Percentiles rank a stretch among this genome's conserved stretches.
Conservation (phyloP, 106 monocot species). For the Dioscorea dumetorum region DNA sequence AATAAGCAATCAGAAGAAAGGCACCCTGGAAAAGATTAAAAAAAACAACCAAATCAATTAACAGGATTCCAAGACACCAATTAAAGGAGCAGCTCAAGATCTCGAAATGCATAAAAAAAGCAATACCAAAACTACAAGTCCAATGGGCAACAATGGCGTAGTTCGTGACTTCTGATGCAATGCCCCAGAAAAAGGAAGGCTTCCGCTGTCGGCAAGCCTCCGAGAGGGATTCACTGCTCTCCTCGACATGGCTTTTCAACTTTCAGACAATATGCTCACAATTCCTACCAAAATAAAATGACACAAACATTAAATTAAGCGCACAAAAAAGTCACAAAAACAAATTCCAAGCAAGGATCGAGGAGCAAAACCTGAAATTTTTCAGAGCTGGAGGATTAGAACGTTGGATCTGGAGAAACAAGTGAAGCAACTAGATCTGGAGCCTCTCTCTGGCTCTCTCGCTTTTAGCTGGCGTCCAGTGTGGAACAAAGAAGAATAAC, state of each 20-base stretch:
- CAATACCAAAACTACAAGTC: conserved; percentile 56
- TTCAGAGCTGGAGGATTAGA: too few relatives aligned
- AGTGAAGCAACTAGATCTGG: too few relatives aligned
- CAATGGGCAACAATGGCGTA: conserved; percentile 50
- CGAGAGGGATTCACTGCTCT: conserved; percentile 50
- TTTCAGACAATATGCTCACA: too few relatives aligned
- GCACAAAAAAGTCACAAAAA: neutral
- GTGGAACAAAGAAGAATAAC: too few relatives aligned
- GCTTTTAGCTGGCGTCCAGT: too few relatives aligned
- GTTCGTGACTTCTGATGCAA: conserved; percentile 39
- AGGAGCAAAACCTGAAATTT: too few relatives aligned
- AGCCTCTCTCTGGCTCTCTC: too few relatives aligned
- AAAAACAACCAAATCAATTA: neutral
- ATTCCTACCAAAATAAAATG: neutral
- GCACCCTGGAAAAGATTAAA: conserved; percentile 36
- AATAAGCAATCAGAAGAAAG: conserved; percentile 62
- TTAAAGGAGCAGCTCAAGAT: neutral
- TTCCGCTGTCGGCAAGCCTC: conserved; percentile 31
- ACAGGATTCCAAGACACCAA: neutral
- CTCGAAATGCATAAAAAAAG: too few relatives aligned
- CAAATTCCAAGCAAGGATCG: too few relatives aligned
- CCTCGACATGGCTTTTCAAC: conserved; percentile 29
- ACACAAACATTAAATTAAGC: too few relatives aligned
- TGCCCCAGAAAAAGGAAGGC: conserved; percentile 33
- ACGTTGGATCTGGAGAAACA: too few relatives aligned